Percentiles rank a stretch among this genome's conserved stretches.
phyloP scores from a whole-genome alignment of 2,329 filamentous ascomycete species.

The Sclerotinia nivalis region DNA sequence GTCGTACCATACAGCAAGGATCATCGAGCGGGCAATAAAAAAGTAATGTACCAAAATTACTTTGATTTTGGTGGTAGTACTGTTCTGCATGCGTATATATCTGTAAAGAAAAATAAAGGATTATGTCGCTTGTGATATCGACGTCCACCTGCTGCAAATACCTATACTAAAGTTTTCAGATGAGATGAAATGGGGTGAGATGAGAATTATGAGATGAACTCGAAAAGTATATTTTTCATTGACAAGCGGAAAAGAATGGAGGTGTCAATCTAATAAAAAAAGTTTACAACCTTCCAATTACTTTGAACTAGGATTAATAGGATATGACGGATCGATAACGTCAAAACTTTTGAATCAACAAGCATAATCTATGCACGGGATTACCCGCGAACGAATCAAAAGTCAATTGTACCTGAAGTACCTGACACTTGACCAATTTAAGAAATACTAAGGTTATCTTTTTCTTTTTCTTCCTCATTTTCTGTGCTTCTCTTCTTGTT shows the following conservation, averaged over 20 bases:
- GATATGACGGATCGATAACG: neutral
- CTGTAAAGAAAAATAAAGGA: neutral
- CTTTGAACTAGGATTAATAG: neutral
- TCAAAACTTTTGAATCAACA: neutral
- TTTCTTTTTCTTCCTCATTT: neutral
- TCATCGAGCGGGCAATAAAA: neutral
- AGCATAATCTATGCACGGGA: conserved; percentile 2
- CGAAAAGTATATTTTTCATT: neutral
- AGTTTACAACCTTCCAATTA: too few species aligned
- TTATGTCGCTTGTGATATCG: neutral
- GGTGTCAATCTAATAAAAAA: conserved; percentile 10
- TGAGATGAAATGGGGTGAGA: neutral
- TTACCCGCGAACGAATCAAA: conserved; percentile 12
- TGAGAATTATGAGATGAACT: neutral
- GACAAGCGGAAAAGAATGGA: neutral
- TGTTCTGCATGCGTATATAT: neutral
- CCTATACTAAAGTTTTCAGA: neutral
- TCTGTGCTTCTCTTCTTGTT: neutral
- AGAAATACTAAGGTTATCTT: neutral
- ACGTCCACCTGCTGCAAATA: neutral
- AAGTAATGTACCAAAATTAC: neutral
- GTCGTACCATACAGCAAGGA: too few species aligned
- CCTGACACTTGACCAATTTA: conserved; percentile 5
- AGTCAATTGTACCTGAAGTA: neutral
- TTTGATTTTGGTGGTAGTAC: too few species aligned